A percentile compares a stretch with the other conserved stretches of the same genome.
Evolutionary conservation across 2,329 filamentous ascomycete species (phyloP).

Genomic region (Hymenoscyphus occultus): DNA sequence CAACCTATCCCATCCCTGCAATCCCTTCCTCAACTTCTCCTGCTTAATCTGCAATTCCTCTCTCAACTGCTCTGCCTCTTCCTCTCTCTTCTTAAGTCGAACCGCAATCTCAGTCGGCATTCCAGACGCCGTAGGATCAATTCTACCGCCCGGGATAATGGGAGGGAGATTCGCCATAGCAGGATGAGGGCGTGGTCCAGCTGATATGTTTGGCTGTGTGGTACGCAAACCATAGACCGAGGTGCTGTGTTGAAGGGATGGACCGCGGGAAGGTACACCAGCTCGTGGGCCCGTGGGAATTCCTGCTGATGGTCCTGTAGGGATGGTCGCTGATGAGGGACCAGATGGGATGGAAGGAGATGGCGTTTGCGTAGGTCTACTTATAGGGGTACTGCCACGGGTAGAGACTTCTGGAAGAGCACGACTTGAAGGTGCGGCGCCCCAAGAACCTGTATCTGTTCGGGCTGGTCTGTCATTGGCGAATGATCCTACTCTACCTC

Average conservation of each 20-base stretch:
- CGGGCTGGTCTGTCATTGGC: constrained; percentile 29
- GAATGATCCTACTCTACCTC: constrained; percentile 32
- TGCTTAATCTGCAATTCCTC: constrained; percentile 34
- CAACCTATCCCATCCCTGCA: constrained; percentile 36
- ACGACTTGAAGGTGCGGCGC: constrained; percentile 28
- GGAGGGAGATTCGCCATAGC: constrained; percentile 35
- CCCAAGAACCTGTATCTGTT: constrained; percentile 33
- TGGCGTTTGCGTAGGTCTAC: constrained; percentile 27
- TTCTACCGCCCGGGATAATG: constrained; percentile 35
- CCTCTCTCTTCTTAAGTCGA: constrained; percentile 34
- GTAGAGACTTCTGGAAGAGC: constrained; percentile 22
- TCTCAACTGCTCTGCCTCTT: constrained; percentile 34
- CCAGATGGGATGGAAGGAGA: constrained; percentile 32
- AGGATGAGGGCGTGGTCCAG: constrained; percentile 34
- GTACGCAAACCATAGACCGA: constrained; percentile 25
- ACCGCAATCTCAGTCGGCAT: constrained; percentile 30
- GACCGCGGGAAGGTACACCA: constrained; percentile 29
- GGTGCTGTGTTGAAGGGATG: constrained; percentile 30
- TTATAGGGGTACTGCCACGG: constrained; percentile 22
- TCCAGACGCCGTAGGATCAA: constrained; percentile 34
- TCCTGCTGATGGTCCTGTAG: constrained; percentile 31
- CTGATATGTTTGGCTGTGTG: constrained; percentile 18
- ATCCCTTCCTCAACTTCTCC: constrained; percentile 32
- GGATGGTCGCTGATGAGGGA: constrained; percentile 21
- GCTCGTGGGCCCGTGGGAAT: constrained; percentile 35